These are phyloP conservation scores for Psidium guajava DNA, from an alignment of 345 rosid species.

Conservation along the genomic window DNA sequence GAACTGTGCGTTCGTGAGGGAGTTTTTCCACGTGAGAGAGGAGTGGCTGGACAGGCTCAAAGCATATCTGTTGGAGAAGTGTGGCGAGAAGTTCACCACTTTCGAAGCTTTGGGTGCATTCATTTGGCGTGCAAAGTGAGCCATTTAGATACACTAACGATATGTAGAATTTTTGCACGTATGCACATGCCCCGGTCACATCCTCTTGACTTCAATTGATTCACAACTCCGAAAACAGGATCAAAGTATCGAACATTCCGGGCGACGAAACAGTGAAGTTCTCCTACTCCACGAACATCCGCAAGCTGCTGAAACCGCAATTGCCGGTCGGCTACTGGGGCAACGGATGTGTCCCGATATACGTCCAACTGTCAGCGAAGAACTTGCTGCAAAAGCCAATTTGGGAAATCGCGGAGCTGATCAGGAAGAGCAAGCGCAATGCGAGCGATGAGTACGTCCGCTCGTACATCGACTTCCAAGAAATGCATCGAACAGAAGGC, in stretches of 20 bases:
- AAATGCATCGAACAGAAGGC: constrained; percentile 33
- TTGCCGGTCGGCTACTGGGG: constrained; percentile 78
- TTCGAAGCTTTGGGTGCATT: constrained; percentile 86
- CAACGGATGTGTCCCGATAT: constrained; percentile 74
- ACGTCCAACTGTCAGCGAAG: constrained; percentile 36
- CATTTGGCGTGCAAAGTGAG: constrained; percentile 90
- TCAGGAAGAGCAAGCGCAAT: constrained; percentile 63
- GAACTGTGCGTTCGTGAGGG: constrained; percentile 32
- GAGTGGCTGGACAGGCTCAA: constrained; percentile 59
- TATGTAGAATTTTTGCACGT: neutral
- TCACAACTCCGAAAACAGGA: neutral
- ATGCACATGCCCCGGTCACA: rapidly evolving
- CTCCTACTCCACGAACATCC: constrained; percentile 53
- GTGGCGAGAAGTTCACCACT: constrained; percentile 60
- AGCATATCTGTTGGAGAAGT: constrained; percentile 28
- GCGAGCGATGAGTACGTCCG: constrained; percentile 55
- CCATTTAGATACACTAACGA: neutral
- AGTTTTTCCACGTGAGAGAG: constrained; percentile 48
- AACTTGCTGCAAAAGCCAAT: constrained; percentile 52
- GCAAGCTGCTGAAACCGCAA: constrained; percentile 53
- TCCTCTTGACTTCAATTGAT: neutral
- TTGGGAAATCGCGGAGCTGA: constrained; percentile 64
- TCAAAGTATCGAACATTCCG: constrained; percentile 20
- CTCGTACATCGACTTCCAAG: constrained; percentile 69
- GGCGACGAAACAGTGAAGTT: constrained; percentile 44